Evolutionary conservation across 2,329 filamentous ascomycete genomes (phyloP), one percentile per base, ranked within the genome.

Genomic region (Scleromitrula shiraiana): DNA sequence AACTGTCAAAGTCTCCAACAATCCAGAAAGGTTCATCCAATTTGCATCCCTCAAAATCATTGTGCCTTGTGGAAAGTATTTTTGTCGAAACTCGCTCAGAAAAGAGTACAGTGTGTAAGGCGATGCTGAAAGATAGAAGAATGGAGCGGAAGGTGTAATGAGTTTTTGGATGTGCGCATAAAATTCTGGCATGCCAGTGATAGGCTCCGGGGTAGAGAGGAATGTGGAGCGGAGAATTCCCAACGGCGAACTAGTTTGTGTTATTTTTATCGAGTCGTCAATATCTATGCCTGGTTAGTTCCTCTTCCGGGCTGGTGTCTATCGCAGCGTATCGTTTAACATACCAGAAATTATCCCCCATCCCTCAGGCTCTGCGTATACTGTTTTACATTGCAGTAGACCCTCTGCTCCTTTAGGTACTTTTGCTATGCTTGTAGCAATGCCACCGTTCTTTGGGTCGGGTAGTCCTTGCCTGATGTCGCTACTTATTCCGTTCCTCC

Each of bases 81-180:
- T 64, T 46, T 82, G 69, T 29, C 88, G 74, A 67, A 97, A 97
- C 1, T 74, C 65, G 48, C 77, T 82, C 20, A 97, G 75, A 67
- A 96, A 93, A 0, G 87, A 85, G 62, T 96, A 96, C 8, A 97
- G 77, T 59, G 94, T 95, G 71, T 96, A 96, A 0, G 91, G 91
- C 0, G 89, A 95, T 0, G 91, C 90, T 0, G 88, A 94, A 39
- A 97, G 77, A 66, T 97, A 97, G 71, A 95, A 95, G 76, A 87
- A 95, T 0, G 88, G 78, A 1, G 88, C 83, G 7, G 19, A 14
- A 7, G 75, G 62, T 1, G 72, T 69, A 20, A 82, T 59, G 4
- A 72, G 56, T 5, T 67, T 64, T 37, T 82, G 70, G 9, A 95
- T 72, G 47, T 82, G 73, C 19, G 70, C 67, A 69, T 95, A 96